These are phyloP conservation scores for Pulveroboletus ravenelii DNA, from an alignment of 768 basidiomycete genomes.

Conservation along the genomic window DNA sequence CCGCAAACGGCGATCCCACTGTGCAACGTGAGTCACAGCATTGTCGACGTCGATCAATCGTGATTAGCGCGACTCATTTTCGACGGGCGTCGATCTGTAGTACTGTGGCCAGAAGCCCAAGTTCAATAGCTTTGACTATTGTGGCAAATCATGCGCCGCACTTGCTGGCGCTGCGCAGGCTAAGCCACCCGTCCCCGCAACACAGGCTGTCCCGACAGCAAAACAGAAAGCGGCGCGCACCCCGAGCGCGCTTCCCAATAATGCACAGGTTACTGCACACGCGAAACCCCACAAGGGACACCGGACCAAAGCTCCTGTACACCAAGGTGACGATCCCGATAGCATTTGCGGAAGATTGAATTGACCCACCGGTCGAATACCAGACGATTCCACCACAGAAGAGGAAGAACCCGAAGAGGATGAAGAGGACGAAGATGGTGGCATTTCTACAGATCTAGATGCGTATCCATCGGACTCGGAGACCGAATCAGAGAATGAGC, in stretches of 20 bases:
- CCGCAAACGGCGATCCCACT: constrained; percentile 20
- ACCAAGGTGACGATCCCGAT: constrained; percentile 20
- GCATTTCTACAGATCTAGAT: constrained; percentile 26
- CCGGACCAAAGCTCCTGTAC: constrained; percentile 8
- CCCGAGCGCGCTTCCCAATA: constrained; percentile 9
- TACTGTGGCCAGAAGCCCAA: constrained; percentile 59
- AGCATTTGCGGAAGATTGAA: constrained; percentile 5
- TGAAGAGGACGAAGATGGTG: constrained; percentile 18
- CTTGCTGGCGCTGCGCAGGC: constrained; percentile 33
- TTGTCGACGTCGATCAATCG: constrained; percentile 23
- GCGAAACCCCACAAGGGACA: constrained; percentile 14
- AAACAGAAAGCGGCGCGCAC: constrained; percentile 19
- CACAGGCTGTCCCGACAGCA: constrained; percentile 9
- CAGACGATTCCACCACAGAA: constrained; percentile 26
- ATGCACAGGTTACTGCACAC: background rate
- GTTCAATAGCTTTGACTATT: constrained; percentile 55
- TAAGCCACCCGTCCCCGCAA: constrained; percentile 12
- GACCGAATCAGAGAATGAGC: constrained; percentile 22
- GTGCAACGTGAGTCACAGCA: constrained; percentile 26
- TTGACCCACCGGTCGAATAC: constrained; percentile 6
- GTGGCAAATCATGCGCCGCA: constrained; percentile 60
- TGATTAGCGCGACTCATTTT: constrained; percentile 21
- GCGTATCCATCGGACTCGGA: constrained; percentile 31
- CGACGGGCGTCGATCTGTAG: constrained; percentile 26
- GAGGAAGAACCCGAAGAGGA: constrained; percentile 20